Base-by-base conservation (phyloP, 495 filamentous ascomycete genomes). In the Amorphotheca resinae region DNA sequence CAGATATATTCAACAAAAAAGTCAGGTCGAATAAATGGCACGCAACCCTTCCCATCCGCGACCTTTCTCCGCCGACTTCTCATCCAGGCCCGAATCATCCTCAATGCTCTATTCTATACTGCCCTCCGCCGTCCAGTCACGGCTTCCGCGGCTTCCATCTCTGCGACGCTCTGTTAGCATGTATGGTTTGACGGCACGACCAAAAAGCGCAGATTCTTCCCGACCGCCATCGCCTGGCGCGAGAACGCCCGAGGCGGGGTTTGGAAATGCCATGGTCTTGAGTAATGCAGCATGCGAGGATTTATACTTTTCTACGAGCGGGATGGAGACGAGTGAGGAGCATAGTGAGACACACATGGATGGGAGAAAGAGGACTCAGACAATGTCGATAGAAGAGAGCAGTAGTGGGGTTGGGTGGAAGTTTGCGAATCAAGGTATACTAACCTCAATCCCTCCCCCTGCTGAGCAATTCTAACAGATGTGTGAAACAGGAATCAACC, bases 381-480 rank as follows among this genome's bases (percentile, higher is more conserved):
- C 16, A 14, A 23, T 49, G 30, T 40, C 45, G 8, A 16, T 57
- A 9, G 39, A 48, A 20, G 59, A 62, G 22, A 50, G 42, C 9
- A 49, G 53, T 28, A 62, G 53, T 41, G 64, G 58, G 4, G 61
- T 69, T 33, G 52, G 51, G n/a, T 68, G 64, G 66, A 67, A 63
- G 45, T 69, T 63, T 56, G 64, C 62, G 6, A 60, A 57, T 48
- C 64, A 66, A 55, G 66, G 66, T 65, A 52, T 12, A 25, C 26
- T 22, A 4, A 11, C 5, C 9, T 33, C 9, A 44, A 22, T 43
- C 23, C 33, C 17, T 34, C 17, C 9, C 20, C 15, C 17, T 31
- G 12, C 9, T 32, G 4, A 17, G 12, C 8, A 4, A 25, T 16
- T 32, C 6, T 14, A 22, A 39, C 52, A 6, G 53, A 26, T 16